phyloP scores from a whole-genome alignment of 2,329 filamentous ascomycete species.

The Alternaria conjuncta region DNA sequence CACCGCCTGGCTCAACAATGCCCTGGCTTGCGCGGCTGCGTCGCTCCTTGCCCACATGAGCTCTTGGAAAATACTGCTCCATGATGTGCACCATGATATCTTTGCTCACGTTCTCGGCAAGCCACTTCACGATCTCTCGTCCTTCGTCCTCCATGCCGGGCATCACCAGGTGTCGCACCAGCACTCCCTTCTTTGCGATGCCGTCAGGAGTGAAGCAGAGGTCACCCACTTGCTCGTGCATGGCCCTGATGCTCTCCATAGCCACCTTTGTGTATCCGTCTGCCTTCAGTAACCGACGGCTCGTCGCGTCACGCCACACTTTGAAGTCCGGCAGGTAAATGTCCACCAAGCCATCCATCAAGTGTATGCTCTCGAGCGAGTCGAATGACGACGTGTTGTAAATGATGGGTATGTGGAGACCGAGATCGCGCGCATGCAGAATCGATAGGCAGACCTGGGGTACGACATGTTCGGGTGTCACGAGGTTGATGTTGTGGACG shows the following conservation, averaged over 20 bases:
- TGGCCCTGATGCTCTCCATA: constrained; percentile 77
- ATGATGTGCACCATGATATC: constrained; percentile 86
- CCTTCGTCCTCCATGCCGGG: constrained; percentile 78
- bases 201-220: constrained; percentile 82
- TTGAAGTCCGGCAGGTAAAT: constrained; percentile 93
- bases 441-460: constrained; percentile 82
- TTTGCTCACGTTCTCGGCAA: constrained; percentile 73
- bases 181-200: constrained; percentile 76
- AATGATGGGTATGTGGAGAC: constrained; percentile 74
- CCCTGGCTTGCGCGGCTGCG: constrained; percentile 35
- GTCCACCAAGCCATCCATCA: constrained; percentile 81
- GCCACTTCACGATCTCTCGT: constrained; percentile 74
- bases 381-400: constrained; percentile 89
- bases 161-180: constrained; percentile 85
- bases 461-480: constrained; percentile 86
- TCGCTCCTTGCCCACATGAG: constrained; percentile 76
- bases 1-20: constrained; percentile 39
- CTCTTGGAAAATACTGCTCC: constrained; percentile 85
- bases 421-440: constrained; percentile 72
- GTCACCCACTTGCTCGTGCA: constrained; percentile 83
- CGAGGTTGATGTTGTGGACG: constrained; percentile 89
- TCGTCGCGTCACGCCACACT: constrained; percentile 72
- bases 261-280: constrained; percentile 76
- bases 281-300: constrained; percentile 76
- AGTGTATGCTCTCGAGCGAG: constrained; percentile 71